Conservation (phyloP, 495 filamentous ascomycete species). For the Trichoderma erinaceum region DNA sequence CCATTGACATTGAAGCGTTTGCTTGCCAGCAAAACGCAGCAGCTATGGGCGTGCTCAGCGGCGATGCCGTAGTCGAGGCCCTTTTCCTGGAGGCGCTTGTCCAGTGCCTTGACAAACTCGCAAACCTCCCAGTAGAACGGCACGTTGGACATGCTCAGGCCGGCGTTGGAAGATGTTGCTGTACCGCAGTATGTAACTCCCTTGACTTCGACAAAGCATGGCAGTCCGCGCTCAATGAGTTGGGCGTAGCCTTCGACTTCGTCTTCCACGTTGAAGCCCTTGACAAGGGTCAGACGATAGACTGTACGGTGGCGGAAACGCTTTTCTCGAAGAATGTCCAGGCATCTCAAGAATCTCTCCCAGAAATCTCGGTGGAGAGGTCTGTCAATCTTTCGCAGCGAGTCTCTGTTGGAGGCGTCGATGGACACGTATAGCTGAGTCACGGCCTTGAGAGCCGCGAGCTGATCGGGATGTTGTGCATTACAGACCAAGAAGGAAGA, state of each 20-base stretch:
- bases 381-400: constrained; percentile 77
- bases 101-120: constrained; percentile 69
- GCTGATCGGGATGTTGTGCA: constrained; percentile 92
- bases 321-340: constrained; percentile 81
- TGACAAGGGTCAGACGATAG: constrained; percentile 91
- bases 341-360: constrained; percentile 85
- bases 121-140: constrained; percentile 87
- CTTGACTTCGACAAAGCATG: constrained; percentile 90
- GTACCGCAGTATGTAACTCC: constrained; percentile 97
- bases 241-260: constrained; percentile 87
- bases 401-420: constrained; percentile 87
- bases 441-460: constrained; percentile 71
- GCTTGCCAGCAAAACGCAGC: constrained; percentile 80
- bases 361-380: constrained; percentile 95
- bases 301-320: constrained; percentile 82
- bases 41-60: constrained; percentile 90
- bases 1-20: constrained; percentile 63
- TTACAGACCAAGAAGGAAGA: constrained; percentile 96
- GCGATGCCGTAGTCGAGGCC: constrained; percentile 82
- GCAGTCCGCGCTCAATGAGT: constrained; percentile 74
- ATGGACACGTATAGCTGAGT: constrained; percentile 95
- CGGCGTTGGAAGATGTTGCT: constrained; percentile 67
- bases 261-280: constrained; percentile 91
- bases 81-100: constrained; percentile 55
- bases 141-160: constrained; percentile 90